Conservation (phyloP, 495 filamentous ascomycete genomes). For the Xanthoparmelia taractica region DNA sequence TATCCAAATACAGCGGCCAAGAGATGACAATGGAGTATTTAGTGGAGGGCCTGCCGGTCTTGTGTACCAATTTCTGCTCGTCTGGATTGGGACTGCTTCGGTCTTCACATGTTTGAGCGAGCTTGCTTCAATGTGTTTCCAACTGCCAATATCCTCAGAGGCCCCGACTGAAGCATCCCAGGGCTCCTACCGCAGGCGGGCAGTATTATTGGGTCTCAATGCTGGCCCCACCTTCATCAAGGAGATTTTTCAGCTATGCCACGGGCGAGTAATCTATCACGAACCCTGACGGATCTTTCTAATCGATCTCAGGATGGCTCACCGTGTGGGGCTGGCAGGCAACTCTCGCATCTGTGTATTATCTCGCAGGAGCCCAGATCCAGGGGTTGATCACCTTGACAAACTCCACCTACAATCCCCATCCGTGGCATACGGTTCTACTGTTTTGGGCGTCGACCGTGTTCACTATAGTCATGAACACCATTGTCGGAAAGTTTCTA, state of each 20-base stretch:
- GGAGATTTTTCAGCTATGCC: conserved; percentile 12
- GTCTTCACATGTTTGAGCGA: conserved; percentile 35
- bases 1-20: background rate
- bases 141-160: background rate
- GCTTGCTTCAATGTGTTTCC: conserved; percentile 34
- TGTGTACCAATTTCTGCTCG: conserved; percentile 44
- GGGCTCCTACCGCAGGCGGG: conserved; percentile 12
- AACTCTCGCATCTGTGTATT: conserved; percentile 33
- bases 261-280: background rate
- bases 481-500: conserved; percentile 33
- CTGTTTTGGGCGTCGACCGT: conserved; percentile 37
- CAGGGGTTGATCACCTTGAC: conserved; percentile 37
- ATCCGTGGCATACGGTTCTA: conserved; percentile 38
- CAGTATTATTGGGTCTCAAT: conserved; percentile 14
- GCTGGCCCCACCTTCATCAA: conserved; percentile 9
- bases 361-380: conserved; percentile 35
- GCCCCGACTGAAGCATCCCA: background rate
- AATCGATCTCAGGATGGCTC: conserved; percentile 35
- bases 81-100: conserved; percentile 36
- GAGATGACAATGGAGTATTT: background rate
- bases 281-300: background rate
- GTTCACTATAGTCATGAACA: conserved; percentile 39
- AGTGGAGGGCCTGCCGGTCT: conserved; percentile 46
- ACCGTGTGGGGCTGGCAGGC: conserved; percentile 41
- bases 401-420: conserved; percentile 29